phyloP scores from a whole-genome alignment of 2,329 filamentous ascomycete species.

The Verticillium longisporum region DNA sequence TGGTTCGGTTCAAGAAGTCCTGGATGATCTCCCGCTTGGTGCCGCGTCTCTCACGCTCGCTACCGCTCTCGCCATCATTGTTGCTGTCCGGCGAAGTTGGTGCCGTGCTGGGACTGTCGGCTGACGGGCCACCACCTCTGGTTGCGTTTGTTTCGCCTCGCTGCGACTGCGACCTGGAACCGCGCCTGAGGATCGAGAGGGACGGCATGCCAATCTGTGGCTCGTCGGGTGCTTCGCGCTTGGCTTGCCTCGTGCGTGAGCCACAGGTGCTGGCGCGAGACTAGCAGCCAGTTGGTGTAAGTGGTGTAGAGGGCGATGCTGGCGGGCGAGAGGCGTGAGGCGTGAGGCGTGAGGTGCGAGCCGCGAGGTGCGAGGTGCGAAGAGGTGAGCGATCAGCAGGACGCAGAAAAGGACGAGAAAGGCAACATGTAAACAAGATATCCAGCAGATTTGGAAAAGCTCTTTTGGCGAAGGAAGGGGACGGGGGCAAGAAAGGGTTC shows the following conservation, averaged over 20 bases:
- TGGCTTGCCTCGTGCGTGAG: neutral
- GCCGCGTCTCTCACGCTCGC: neutral
- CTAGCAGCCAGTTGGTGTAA: neutral
- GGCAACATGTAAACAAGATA: neutral
- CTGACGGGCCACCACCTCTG: neutral
- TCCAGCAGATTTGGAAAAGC: neutral
- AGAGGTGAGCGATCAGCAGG: neutral
- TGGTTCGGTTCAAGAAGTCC: neutral
- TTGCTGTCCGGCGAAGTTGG: neutral
- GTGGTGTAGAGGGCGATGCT: neutral
- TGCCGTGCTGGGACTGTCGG: constrained; percentile 1
- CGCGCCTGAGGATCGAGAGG: constrained; percentile 21
- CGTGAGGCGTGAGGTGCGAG: neutral
- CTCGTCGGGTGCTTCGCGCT: neutral
- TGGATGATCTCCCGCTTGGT: neutral
- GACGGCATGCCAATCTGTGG: constrained; percentile 20
- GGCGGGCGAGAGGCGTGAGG: neutral
- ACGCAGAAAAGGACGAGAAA: neutral
- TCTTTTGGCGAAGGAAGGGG: neutral
- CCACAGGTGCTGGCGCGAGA: neutral
- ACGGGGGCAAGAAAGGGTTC: neutral
- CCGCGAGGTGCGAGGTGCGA: neutral
- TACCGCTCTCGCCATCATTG: neutral
- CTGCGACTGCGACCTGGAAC: constrained; percentile 13
- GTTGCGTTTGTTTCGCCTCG: neutral